phyloP scores from a whole-genome alignment of 2,329 filamentous ascomycete genomes.

The Colletotrichum camelliae region DNA sequence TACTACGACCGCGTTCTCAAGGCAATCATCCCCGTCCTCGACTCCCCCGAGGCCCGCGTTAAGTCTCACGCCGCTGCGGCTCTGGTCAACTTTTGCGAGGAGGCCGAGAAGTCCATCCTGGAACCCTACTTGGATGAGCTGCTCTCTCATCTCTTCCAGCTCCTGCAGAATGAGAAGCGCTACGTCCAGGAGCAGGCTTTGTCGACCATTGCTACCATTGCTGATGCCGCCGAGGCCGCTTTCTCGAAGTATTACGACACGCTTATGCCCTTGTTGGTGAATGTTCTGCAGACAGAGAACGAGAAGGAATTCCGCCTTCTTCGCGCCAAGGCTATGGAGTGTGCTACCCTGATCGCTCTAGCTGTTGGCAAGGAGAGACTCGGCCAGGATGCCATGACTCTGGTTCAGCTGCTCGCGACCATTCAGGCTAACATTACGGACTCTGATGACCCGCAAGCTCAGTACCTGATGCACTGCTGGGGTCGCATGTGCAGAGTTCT shows the following conservation, averaged over 20 bases:
- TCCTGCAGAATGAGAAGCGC: constrained; percentile 89
- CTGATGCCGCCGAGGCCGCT: constrained; percentile 95
- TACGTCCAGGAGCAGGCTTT: constrained; percentile 98
- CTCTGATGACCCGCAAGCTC: constrained; percentile 91
- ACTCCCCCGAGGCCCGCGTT: constrained; percentile 89
- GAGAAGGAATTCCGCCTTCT: constrained; percentile 92
- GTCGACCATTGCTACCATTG: constrained; percentile 97
- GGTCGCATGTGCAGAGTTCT: constrained; percentile 97
- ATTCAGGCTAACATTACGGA: constrained; percentile 90
- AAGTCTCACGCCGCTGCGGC: constrained; percentile 98
- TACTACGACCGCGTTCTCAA: constrained; percentile 88
- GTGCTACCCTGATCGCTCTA: constrained; percentile 92
- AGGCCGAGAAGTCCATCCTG: constrained; percentile 89
- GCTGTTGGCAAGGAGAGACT: constrained; percentile 95
- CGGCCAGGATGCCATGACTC: constrained; percentile 81
- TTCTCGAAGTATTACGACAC: constrained; percentile 96
- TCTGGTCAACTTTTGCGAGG: constrained; percentile 98
- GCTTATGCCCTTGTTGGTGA: constrained; percentile 93
- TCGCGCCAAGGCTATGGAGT: constrained; percentile 98
- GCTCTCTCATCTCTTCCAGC: constrained; percentile 81
- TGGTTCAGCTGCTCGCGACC: constrained; percentile 85
- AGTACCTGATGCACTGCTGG: constrained; percentile 99
- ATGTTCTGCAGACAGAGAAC: constrained; percentile 86
- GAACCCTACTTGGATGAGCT: constrained; percentile 94
- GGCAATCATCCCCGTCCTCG: constrained; percentile 90